These are phyloP conservation scores for Nemania sp. DNA, from an alignment of 2,329 filamentous ascomycete genomes.

Conservation along the genomic window DNA sequence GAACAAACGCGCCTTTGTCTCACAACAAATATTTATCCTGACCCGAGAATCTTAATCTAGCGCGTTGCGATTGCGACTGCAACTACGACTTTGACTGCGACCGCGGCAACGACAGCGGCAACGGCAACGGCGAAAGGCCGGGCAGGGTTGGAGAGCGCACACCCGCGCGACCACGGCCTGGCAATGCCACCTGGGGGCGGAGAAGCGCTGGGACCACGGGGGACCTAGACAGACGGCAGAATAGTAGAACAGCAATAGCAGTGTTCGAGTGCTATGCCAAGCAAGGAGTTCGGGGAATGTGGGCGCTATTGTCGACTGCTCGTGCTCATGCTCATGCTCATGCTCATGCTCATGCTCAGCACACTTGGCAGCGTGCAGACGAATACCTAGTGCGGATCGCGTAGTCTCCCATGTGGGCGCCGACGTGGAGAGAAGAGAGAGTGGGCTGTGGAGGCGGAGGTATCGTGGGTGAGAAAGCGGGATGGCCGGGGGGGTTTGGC, in stretches of 20 bases:
- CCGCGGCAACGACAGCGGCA: no score
- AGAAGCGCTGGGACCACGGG: slow-evolving; percentile 11
- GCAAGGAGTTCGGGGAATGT: slow-evolving; percentile 27
- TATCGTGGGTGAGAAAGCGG: slow-evolving; percentile 13
- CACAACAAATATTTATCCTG: no score
- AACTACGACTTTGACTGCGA: no score
- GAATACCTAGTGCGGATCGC: slow-evolving; percentile 4
- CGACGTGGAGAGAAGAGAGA: background rate
- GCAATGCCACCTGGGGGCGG: slow-evolving; percentile 15
- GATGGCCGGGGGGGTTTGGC: background rate
- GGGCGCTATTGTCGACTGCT: slow-evolving; percentile 26
- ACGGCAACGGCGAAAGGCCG: no score
- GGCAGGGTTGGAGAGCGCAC: no score
- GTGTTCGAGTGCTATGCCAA: slow-evolving; percentile 20
- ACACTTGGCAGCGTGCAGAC: background rate
- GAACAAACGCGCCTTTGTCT: no score
- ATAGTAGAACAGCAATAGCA: background rate
- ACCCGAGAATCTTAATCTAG: no score
- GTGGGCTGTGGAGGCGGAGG: no score
- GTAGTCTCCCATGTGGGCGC: background rate
- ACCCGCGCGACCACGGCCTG: no score
- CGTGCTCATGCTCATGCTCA: slow-evolving; percentile 14
- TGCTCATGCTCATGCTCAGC: background rate
- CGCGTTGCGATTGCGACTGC: no score
- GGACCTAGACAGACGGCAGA: no score